Evolutionary conservation across 2,329 filamentous ascomycete species (phyloP).

Genomic region (Hymenoscyphus fraxineus): DNA sequence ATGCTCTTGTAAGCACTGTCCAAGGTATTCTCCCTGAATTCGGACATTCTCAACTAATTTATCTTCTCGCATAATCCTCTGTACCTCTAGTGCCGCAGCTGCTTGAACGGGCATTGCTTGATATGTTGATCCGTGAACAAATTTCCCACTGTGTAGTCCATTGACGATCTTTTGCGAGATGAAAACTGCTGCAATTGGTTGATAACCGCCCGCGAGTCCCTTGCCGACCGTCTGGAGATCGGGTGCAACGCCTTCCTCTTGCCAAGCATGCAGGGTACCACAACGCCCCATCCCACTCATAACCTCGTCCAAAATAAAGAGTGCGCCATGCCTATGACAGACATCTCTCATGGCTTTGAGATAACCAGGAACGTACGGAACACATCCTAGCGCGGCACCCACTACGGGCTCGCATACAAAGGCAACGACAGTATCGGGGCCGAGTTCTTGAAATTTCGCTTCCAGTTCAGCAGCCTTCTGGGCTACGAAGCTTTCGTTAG

Average conservation of each 20-base stretch:
- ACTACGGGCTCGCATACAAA: slow-evolving; percentile 67
- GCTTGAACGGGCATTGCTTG: slow-evolving; percentile 59
- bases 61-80: slow-evolving; percentile 54
- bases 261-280: slow-evolving; percentile 53
- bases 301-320: slow-evolving; percentile 75
- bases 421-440: slow-evolving; percentile 59
- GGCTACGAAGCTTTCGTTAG: slow-evolving; percentile 51
- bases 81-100: slow-evolving; percentile 59
- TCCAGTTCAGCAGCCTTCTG: slow-evolving; percentile 60
- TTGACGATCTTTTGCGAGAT: slow-evolving; percentile 49
- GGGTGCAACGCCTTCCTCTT: slow-evolving; percentile 50
- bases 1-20: slow-evolving; percentile 40
- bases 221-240: slow-evolving; percentile 67
- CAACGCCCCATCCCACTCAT: slow-evolving; percentile 57
- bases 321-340: slow-evolving; percentile 66
- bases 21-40: slow-evolving; percentile 49
- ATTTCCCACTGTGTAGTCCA: slow-evolving; percentile 32
- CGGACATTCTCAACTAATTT: slow-evolving; percentile 56
- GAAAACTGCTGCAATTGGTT: slow-evolving; percentile 58
- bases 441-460: slow-evolving; percentile 55
- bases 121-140: slow-evolving; percentile 46
- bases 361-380: slow-evolving; percentile 64
- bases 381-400: slow-evolving; percentile 67
- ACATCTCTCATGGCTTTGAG: slow-evolving; percentile 63
- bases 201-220: slow-evolving; percentile 61